Conservation (phyloP, 129 eudicot species). For the Centella asiatica region DNA sequence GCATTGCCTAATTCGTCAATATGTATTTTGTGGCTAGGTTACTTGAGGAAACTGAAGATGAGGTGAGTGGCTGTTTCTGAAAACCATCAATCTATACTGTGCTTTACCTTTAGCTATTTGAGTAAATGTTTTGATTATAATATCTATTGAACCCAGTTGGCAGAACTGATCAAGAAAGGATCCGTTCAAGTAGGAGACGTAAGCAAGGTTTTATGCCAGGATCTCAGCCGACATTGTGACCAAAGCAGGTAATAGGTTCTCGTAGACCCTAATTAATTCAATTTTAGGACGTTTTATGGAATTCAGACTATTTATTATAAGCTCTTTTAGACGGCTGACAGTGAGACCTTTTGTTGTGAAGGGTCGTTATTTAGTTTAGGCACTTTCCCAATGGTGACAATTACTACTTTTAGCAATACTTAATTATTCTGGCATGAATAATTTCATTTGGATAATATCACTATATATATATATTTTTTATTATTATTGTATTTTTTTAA, state of each 20-base stretch:
- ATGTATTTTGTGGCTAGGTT: slow-evolving; percentile 39
- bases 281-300: no score
- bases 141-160: slow-evolving; percentile 44
- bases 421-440: no score
- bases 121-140: slow-evolving; percentile 13
- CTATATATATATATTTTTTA: no score
- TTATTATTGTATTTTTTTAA: no score
- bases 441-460: no score
- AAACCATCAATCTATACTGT: not conserved
- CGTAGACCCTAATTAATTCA: no score
- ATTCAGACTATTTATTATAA: no score
- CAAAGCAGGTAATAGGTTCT: slow-evolving; percentile 60
- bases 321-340: no score
- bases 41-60: slow-evolving; percentile 98
- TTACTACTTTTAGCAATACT: no score
- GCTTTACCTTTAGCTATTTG: not conserved
- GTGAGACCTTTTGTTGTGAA: no score
- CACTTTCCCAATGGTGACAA: no score
- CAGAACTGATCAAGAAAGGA: slow-evolving; percentile 80
- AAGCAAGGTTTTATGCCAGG: slow-evolving; percentile 70
- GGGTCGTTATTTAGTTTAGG: no score
- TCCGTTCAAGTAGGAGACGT: slow-evolving; percentile 71
- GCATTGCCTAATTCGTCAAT: not conserved
- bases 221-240: slow-evolving; percentile 72
- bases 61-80: slow-evolving; percentile 29